Evolutionary conservation across 805 yeast species (phyloP).

Genomic region (Saturnispora sekii): DNA sequence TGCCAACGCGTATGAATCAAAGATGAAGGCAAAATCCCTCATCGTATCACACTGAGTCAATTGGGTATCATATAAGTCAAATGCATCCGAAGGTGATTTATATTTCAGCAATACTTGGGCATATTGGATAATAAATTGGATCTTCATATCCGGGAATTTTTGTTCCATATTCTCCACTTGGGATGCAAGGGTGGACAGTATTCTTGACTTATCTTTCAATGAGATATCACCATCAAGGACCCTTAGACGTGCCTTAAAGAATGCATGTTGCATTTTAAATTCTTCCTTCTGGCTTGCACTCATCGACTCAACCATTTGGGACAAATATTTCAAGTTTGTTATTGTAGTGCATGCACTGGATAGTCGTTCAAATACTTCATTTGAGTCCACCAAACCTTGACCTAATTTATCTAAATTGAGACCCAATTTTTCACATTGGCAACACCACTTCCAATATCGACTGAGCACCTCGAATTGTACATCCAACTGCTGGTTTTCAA

Average conservation of each 20-base stretch:
- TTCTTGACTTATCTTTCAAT: too few relatives aligned
- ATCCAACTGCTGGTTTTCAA: neutral
- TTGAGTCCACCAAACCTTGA: constrained; percentile 4
- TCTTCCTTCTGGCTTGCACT: too few relatives aligned
- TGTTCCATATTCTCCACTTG: constrained; percentile 28
- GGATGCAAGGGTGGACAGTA: neutral
- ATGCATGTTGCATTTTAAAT: too few relatives aligned
- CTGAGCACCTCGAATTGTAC: neutral
- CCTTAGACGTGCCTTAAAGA: too few relatives aligned
- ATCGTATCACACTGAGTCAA: constrained; percentile 39
- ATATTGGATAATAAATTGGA: constrained; percentile 36
- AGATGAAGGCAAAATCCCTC: constrained; percentile 53
- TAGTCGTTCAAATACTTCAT: constrained; percentile 4
- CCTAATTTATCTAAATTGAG: neutral
- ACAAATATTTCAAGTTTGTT: too few relatives aligned
- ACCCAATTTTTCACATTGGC: neutral
- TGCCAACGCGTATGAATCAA: constrained; percentile 52
- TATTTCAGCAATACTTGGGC: constrained; percentile 38
- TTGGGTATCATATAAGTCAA: constrained; percentile 39
- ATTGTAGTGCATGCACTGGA: neutral
- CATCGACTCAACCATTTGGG: too few relatives aligned
- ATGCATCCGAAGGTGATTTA: constrained; percentile 30
- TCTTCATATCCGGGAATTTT: constrained; percentile 52
- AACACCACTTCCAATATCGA: constrained; percentile 1
- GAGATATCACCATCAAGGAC: too few relatives aligned